These are phyloP conservation scores for Oenanthe javanica DNA, from an alignment of 140 eudicot species.

Conservation along the genomic window DNA sequence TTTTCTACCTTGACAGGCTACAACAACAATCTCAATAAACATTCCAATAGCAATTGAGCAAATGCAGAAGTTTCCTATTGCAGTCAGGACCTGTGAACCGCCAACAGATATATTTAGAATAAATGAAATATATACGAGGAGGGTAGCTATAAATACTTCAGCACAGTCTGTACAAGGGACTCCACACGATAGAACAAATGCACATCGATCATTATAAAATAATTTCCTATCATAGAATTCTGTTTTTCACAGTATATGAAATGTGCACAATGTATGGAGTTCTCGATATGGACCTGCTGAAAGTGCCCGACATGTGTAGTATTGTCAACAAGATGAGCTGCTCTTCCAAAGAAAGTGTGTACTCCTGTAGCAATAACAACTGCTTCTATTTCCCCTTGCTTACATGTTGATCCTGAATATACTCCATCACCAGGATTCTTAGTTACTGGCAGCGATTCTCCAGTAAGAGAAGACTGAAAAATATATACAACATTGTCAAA, in stretches of 20 bases:
- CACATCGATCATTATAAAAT: neutral
- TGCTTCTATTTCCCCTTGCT: slow-evolving; percentile 93
- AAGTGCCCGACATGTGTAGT: slow-evolving; percentile 90
- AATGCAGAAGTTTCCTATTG: slow-evolving; percentile 95
- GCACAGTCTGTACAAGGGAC: neutral
- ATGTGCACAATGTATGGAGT: neutral
- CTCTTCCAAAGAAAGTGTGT: slow-evolving; percentile 86
- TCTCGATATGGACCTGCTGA: slow-evolving; percentile 45
- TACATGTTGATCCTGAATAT: slow-evolving; percentile 90
- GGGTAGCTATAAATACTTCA: neutral
- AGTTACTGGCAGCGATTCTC: slow-evolving; percentile 90
- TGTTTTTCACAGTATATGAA: neutral
- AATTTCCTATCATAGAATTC: neutral
- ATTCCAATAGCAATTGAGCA: slow-evolving; percentile 91
- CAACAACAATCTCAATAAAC: slow-evolving; percentile 63
- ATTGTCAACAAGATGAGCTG: slow-evolving; percentile 93
- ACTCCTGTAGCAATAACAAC: slow-evolving; percentile 89
- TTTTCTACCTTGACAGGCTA: slow-evolving; percentile 42
- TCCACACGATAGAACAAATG: neutral
- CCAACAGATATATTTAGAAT: neutral
- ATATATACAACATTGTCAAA: neutral
- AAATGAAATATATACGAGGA: neutral
- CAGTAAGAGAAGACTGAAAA: slow-evolving; percentile 80
- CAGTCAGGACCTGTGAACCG: slow-evolving; percentile 59
- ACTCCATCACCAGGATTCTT: slow-evolving; percentile 83